Conservation (phyloP, 257 asterid genomes). For the Solanum peruvianum region DNA sequence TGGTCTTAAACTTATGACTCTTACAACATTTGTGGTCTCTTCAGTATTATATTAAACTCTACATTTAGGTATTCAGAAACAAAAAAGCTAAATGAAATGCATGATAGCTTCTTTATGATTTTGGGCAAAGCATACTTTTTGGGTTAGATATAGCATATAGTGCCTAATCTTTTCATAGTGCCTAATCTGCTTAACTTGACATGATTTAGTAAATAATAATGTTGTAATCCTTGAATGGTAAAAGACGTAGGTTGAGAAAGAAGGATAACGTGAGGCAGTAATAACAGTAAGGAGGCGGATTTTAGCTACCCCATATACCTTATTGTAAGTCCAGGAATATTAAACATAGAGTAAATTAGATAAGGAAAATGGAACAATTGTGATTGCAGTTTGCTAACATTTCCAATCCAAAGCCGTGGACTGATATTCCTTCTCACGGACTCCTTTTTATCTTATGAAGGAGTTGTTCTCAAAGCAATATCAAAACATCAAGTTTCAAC, state of each 20-base stretch:
- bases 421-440: not conserved
- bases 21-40: not conserved
- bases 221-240: not conserved
- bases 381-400: not conserved
- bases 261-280: not conserved
- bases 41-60: not conserved
- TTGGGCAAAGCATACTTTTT: not conserved
- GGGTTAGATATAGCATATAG: not conserved
- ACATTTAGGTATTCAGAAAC: not conserved
- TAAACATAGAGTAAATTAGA: not conserved
- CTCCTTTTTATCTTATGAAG: slow-evolving; percentile 13
- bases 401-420: not conserved
- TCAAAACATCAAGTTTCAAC: slow-evolving; percentile 81
- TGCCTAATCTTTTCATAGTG: not conserved
- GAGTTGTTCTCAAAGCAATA: slow-evolving; percentile 61
- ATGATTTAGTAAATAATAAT: not conserved
- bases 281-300: not conserved
- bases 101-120: not conserved
- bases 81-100: not conserved
- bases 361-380: not conserved
- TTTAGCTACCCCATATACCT: not conserved
- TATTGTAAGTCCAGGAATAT: not conserved
- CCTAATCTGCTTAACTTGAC: not conserved
- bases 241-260: not conserved
- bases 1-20: not conserved